Percentiles rank a stretch among this genome's conserved stretches.
These are phyloP conservation scores for Penicillium nucicola DNA, from an alignment of 495 filamentous ascomycete species.

Conservation along the genomic window DNA sequence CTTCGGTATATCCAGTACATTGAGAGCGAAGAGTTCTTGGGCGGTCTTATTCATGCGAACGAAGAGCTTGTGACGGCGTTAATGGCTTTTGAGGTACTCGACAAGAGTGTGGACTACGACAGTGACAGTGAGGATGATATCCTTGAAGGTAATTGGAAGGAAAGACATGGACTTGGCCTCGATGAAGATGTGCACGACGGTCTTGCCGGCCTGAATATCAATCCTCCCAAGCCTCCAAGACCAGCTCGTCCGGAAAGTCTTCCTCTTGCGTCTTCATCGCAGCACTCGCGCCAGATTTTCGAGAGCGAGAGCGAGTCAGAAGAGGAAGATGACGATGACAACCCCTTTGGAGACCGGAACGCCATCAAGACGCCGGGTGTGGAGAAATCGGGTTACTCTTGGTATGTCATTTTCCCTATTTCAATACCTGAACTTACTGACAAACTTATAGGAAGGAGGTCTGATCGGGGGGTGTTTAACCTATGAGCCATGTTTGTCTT, in stretches of 20 bases:
- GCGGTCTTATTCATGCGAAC: conserved; percentile 76
- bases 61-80: conserved; percentile 86
- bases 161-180: conserved; percentile 13
- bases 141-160: conserved; percentile 35
- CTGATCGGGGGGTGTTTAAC: background rate
- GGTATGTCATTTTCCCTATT: conserved; percentile 30
- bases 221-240: conserved; percentile 41
- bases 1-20: conserved; percentile 84
- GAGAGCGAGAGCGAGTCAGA: conserved; percentile 45
- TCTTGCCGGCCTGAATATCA: conserved; percentile 41
- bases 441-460: conserved; percentile 20
- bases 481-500: background rate
- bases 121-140: conserved; percentile 78
- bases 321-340: conserved; percentile 60
- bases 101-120: conserved; percentile 94
- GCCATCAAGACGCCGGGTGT: conserved; percentile 59
- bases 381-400: conserved; percentile 54
- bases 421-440: background rate
- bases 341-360: conserved; percentile 78
- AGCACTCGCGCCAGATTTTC: conserved; percentile 20
- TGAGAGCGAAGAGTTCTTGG: conserved; percentile 79
- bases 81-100: conserved; percentile 90
- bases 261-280: conserved; percentile 26
- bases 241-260: conserved; percentile 32
- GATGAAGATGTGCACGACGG: conserved; percentile 32